Evolutionary conservation across 2,329 filamentous ascomycete species (phyloP), one percentile per base, ranked within the genome.

Genomic region (Botrytis fabae): DNA sequence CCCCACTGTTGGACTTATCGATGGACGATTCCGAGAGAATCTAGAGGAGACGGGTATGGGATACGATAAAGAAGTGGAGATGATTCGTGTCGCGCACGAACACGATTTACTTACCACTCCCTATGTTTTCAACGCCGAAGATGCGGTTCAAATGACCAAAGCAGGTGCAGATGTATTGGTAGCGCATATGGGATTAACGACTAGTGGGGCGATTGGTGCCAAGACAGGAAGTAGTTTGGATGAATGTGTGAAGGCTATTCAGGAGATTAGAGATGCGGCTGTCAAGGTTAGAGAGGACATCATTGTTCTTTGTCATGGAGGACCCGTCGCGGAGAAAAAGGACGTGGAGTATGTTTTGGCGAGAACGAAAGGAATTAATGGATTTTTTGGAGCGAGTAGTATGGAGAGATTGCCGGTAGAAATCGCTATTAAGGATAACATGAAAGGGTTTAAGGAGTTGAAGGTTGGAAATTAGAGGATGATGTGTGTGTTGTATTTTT

Each of bases 41-140:
- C 84, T 93, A 2, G 91, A 93, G 79, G 90, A 92, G 80, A 93
- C 91, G 1, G 90, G 88, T 14, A 93, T 93, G 90, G 87, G 88
- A 1, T 93, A 89, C 78, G 86, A 85, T 25, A 82, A 85, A 12
- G 91, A 93, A 78, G 90, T 93, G 2, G 89, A 90, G 69, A 88
- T 92, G 85, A 86, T 93, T 63, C 83, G 84, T 16, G 78, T 84
- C n/a, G 91, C 91, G 2, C 86, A 85, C 62, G 82, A 85, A 60
- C 81, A 91, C 81, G 90, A 86, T 42, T 81, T 93, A 28, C 81
- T 93, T 25, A 93, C 91, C 0, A 90, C 90, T 10, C 91, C 91
- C 0, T 93, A 93, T 76, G 90, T 91, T 1, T 93, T 93, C 82
- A 88, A 85, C 66, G 84, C 85, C 1, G 86, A 88, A 0, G 89